These are phyloP conservation scores for Pogostemon cablin DNA, from an alignment of 257 asterid genomes.

Conservation along the genomic window DNA sequence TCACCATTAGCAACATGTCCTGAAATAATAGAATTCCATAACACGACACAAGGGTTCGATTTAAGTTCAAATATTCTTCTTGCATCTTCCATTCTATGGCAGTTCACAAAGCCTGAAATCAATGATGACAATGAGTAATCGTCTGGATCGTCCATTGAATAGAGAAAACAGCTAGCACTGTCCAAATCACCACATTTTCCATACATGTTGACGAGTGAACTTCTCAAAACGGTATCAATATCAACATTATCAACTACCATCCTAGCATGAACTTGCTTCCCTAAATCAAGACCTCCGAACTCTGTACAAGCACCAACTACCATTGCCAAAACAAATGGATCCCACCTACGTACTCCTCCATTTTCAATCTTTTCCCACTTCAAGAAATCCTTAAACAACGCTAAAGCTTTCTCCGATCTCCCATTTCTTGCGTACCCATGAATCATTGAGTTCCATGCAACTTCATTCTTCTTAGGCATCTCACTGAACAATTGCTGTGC, in stretches of 20 bases:
- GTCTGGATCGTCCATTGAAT: constrained; percentile 52
- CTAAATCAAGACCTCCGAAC: constrained; percentile 47
- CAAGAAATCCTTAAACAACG: constrained; percentile 54
- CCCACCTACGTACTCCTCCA: constrained; percentile 38
- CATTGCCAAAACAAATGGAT: constrained; percentile 63
- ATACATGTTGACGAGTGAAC: constrained; percentile 83
- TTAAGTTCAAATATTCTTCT: constrained; percentile 51
- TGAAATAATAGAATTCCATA: constrained; percentile 77
- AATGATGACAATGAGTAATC: constrained; percentile 77
- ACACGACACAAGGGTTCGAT: constrained; percentile 55
- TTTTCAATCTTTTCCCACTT: constrained; percentile 37
- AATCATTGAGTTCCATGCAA: constrained; percentile 72
- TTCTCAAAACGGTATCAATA: constrained; percentile 62
- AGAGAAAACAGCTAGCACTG: constrained; percentile 47
- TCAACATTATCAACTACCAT: constrained; percentile 53
- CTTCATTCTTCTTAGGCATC: constrained; percentile 73
- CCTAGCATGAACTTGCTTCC: constrained; percentile 81
- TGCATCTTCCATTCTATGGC: constrained; percentile 69
- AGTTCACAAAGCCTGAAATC: constrained; percentile 65
- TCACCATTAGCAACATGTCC: constrained; percentile 61
- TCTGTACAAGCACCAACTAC: constrained; percentile 67
- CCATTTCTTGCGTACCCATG: constrained; percentile 65
- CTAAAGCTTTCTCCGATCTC: constrained; percentile 49
- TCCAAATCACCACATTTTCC: constrained; percentile 75
- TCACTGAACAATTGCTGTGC: constrained; percentile 49